Conservation (phyloP, 345 rosid genomes). For the Euphorbia lathyris region DNA sequence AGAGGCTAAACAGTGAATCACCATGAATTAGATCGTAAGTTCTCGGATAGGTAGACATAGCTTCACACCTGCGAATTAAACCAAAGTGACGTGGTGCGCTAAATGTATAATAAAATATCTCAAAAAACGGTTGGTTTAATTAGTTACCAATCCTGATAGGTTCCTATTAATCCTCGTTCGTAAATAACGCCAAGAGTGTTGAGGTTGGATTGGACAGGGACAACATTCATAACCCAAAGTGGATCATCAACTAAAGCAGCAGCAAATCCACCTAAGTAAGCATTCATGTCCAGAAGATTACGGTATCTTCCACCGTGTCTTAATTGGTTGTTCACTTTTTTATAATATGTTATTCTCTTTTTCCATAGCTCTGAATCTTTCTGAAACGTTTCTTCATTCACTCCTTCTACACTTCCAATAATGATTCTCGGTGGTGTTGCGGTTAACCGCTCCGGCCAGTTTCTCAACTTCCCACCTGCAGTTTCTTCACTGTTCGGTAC, state of each 20-base stretch:
- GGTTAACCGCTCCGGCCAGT: slow-evolving; percentile 43
- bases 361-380: slow-evolving; percentile 35
- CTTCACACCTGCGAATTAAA: slow-evolving; percentile 45
- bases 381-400: slow-evolving; percentile 34
- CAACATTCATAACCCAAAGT: slow-evolving; percentile 51
- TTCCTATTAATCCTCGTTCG: slow-evolving; percentile 50
- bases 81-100: no score
- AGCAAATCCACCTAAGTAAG: slow-evolving; percentile 47
- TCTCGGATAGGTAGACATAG: slow-evolving; percentile 60
- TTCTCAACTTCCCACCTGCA: slow-evolving; percentile 36
- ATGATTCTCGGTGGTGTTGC: slow-evolving; percentile 45
- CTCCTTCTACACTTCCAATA: slow-evolving; percentile 37
- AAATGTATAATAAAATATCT: no score
- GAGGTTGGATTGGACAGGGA: slow-evolving; percentile 35
- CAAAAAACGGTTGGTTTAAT: no score
- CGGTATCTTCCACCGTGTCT: slow-evolving; percentile 42
- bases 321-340: slow-evolving; percentile 36
- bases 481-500: slow-evolving; percentile 24
- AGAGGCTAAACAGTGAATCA: slow-evolving; percentile 34
- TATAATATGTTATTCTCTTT: slow-evolving; percentile 40
- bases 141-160: slow-evolving; percentile 43
- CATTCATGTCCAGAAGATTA: slow-evolving; percentile 52
- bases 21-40: slow-evolving; percentile 54
- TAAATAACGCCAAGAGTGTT: slow-evolving; percentile 48
- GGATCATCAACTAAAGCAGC: slow-evolving; percentile 40